Conservation (phyloP, 2,329 filamentous ascomycete genomes). For the Lizonia empirigonia region DNA sequence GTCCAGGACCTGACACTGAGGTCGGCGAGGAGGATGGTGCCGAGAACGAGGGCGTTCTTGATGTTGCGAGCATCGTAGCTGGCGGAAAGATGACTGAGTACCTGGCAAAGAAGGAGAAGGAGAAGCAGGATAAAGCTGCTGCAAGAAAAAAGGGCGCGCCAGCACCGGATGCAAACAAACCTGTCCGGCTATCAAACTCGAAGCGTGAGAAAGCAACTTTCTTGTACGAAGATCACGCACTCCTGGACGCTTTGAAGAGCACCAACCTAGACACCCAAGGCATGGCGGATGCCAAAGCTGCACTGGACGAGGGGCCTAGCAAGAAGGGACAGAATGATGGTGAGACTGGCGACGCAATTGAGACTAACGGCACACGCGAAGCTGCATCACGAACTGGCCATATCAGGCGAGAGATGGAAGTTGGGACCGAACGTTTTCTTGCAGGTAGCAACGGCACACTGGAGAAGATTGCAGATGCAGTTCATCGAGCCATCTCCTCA, state of each 20-base stretch:
- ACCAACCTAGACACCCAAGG: conserved; percentile 55
- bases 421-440: conserved; percentile 75
- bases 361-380: conserved; percentile 38
- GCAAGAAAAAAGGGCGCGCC: conserved; percentile 65
- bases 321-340: conserved; percentile 48
- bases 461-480: conserved; percentile 80
- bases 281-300: conserved; percentile 58
- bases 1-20: conserved; percentile 61
- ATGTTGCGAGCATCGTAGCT: conserved; percentile 83
- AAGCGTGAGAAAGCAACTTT: conserved; percentile 73
- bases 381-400: conserved; percentile 32
- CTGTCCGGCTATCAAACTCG: conserved; percentile 70
- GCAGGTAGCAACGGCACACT: conserved; percentile 71
- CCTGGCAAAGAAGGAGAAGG: conserved; percentile 79
- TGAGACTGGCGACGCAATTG: conserved; percentile 35
- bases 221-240: conserved; percentile 71
- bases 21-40: conserved; percentile 58
- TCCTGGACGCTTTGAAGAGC: conserved; percentile 60
- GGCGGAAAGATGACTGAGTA: conserved; percentile 83
- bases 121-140: conserved; percentile 70
- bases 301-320: conserved; percentile 55
- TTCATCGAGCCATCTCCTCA: conserved; percentile 81
- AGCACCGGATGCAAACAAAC: conserved; percentile 64
- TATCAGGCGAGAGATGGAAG: conserved; percentile 69
- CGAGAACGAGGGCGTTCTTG: conserved; percentile 75